Evolutionary conservation across 805 yeast genomes (phyloP), one percentile per base, ranked within the genome.

Genomic region (Komagataella ulmi): DNA sequence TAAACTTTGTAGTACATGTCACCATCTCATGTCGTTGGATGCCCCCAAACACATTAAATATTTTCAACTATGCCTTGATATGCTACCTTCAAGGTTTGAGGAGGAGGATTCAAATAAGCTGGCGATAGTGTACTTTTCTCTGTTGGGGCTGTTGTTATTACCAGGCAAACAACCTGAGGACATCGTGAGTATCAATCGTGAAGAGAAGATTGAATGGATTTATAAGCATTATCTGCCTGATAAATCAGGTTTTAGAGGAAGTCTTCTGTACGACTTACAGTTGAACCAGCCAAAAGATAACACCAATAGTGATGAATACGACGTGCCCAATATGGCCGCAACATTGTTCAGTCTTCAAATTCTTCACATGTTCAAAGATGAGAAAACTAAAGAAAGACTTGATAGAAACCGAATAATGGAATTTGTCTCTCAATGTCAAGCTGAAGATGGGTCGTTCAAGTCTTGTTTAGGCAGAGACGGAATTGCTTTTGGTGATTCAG

Each of bases 321-420:
- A 83, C 59, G 67, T 80, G 1, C 78, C 90, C 1, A 83, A 80
- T 56, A 64, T 88, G 6, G 77, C 91, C 0, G 79, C 89, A 5
- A 89, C 97, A 0, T 80, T 81, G 56, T 85, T 89, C 66, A 90
- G 88, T 1, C 64, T 89, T 40, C 74, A 79, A 43, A 69, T 75
- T 8, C 67, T 85, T 44, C 61, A 79, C 1, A 67, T 77, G n/a
- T 65, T 85, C 12, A 69, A 70, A 36, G 77, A 73, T 49, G 72
- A 71, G 50, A 67, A 70, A 36, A 56, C 68, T 56, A 24, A 54
- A 14, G 46, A 53, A 14, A 53, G 73, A 7, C 55, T 82, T 19
- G 73, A 80, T 49, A 56, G 65, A 14, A 48, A 47, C 2, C 66
- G 64, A 52, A 64, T 87, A n/a, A 70, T 79, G 73, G 56, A 57